Conservation (phyloP, 2,329 filamentous ascomycete genomes). For the Colletotrichum somersetense region DNA sequence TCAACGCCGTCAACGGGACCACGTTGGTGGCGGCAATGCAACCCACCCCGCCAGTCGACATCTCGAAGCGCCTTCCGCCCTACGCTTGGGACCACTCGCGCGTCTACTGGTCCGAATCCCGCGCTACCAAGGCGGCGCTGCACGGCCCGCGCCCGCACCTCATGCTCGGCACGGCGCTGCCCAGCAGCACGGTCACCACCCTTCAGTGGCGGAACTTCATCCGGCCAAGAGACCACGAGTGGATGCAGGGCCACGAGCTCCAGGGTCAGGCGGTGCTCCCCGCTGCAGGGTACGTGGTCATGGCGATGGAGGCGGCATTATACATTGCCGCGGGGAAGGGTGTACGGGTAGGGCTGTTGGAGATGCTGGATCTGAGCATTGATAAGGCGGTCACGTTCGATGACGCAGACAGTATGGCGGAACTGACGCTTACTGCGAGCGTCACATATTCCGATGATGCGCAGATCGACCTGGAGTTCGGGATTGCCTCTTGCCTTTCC, state of each 20-base stretch:
- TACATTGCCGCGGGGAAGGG: too few relatives aligned
- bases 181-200: neutral
- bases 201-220: conserved; percentile 41
- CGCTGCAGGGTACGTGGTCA: conserved; percentile 57
- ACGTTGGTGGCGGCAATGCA: too few relatives aligned
- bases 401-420: conserved; percentile 19
- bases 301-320: conserved; percentile 57
- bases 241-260: conserved; percentile 49
- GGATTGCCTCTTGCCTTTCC: neutral
- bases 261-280: conserved; percentile 54
- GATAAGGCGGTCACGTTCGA: conserved; percentile 28
- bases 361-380: conserved; percentile 24
- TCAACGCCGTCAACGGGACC: conserved; percentile 2
- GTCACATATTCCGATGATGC: neutral
- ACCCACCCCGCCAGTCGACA: too few relatives aligned
- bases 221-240: conserved; percentile 43
- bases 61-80: conserved; percentile 46
- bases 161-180: conserved; percentile 43
- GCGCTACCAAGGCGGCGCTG: conserved; percentile 44
- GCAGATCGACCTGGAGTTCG: neutral
- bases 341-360: too few relatives aligned
- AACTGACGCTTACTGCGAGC: conserved; percentile 4
- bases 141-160: conserved; percentile 51
- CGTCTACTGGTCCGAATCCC: conserved; percentile 48
- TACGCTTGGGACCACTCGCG: conserved; percentile 58